Conservation (phyloP, 2,329 filamentous ascomycete genomes). For the Pochonia chlamydosporia region DNA sequence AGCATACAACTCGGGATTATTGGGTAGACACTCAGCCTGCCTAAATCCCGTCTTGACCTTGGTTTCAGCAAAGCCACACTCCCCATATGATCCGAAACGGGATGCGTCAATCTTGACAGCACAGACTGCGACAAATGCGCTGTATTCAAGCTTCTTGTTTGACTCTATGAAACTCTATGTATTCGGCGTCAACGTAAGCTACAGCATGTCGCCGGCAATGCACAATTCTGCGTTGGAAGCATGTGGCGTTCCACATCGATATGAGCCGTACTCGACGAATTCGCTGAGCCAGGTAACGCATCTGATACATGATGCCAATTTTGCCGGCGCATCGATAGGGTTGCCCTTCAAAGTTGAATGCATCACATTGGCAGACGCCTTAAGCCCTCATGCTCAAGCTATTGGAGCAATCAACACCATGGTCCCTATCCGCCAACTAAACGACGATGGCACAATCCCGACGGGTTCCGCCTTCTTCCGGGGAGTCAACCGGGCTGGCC, state of each 20-base stretch:
- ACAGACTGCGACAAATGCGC: slow-evolving; percentile 55
- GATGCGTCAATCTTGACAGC: slow-evolving; percentile 44
- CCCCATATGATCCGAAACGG: slow-evolving; percentile 15
- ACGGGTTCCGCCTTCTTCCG: slow-evolving; percentile 45
- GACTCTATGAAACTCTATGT: slow-evolving; percentile 69
- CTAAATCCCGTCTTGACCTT: slow-evolving; percentile 60
- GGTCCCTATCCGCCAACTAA: slow-evolving; percentile 59
- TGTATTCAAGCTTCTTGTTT: slow-evolving; percentile 61
- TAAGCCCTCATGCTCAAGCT: slow-evolving; percentile 66
- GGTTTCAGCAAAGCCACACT: slow-evolving; percentile 41
- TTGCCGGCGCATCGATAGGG: slow-evolving; percentile 67
- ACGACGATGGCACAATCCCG: slow-evolving; percentile 51
- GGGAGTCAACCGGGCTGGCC: slow-evolving; percentile 55
- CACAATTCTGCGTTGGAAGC: slow-evolving; percentile 64
- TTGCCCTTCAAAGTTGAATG: slow-evolving; percentile 72
- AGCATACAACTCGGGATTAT: slow-evolving; percentile 57
- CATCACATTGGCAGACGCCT: slow-evolving; percentile 60
- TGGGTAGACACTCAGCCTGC: slow-evolving; percentile 59
- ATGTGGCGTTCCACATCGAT: slow-evolving; percentile 64
- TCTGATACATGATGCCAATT: slow-evolving; percentile 58
- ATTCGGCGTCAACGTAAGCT: slow-evolving; percentile 65
- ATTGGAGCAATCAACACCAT: slow-evolving; percentile 75
- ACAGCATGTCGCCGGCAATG: slow-evolving; percentile 73
- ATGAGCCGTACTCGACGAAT: slow-evolving; percentile 57
- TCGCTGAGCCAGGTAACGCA: slow-evolving; percentile 58